Evolutionary conservation across 352 stramenopile genomes (phyloP).

Genomic region (Pythium periplocum): DNA sequence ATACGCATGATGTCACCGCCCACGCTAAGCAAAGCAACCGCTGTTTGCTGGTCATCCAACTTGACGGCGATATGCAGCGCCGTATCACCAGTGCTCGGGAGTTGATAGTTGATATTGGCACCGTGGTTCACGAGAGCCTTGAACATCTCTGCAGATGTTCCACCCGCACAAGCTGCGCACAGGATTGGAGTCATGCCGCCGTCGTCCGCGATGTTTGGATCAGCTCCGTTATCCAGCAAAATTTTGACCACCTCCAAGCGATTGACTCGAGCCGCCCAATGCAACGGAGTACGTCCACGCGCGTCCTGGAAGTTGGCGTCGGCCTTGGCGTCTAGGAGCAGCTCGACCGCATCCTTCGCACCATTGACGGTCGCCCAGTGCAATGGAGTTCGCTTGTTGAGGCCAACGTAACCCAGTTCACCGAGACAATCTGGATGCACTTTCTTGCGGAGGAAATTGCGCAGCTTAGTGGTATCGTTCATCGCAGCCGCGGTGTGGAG

Average conservation of each 20-base stretch:
- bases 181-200: conserved; percentile 74
- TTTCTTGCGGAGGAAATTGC: conserved; percentile 56
- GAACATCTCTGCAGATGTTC: conserved; percentile 66
- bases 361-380: conserved; percentile 79
- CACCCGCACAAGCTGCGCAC: conserved; percentile 67
- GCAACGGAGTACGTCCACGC: conserved; percentile 55
- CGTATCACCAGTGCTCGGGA: conserved; percentile 61
- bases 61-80: conserved; percentile 78
- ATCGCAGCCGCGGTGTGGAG: conserved; percentile 74
- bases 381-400: conserved; percentile 76
- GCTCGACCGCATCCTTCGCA: conserved; percentile 43
- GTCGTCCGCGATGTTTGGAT: conserved; percentile 69
- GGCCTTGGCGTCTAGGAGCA: conserved; percentile 52
- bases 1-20: conserved; percentile 75
- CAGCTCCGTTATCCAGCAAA: conserved; percentile 41
- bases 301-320: conserved; percentile 67
- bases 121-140: conserved; percentile 51
- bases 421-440: conserved; percentile 75
- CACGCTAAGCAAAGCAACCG: conserved; percentile 60
- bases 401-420: conserved; percentile 70
- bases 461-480: conserved; percentile 55
- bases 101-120: conserved; percentile 71
- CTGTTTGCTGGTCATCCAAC: conserved; percentile 68
- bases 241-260: conserved; percentile 58
- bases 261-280: conserved; percentile 78